phyloP scores from a whole-genome alignment of 257 asterid species.

The Salvia rosmarinus region DNA sequence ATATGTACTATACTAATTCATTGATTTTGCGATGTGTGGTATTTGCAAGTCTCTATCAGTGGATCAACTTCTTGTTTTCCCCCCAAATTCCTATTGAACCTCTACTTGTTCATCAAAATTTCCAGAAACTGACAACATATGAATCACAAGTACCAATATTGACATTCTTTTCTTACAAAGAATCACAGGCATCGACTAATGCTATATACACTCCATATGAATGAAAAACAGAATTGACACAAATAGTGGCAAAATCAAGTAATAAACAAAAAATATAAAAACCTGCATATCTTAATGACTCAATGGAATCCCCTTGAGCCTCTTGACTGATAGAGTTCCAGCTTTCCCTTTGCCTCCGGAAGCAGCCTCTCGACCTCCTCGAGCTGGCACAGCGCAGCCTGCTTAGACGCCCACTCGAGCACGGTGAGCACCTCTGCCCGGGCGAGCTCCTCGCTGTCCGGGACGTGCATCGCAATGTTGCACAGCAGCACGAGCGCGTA shows the following conservation, averaged over 20 bases:
- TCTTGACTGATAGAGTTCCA: slow-evolving; percentile 75
- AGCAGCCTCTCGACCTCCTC: slow-evolving; percentile 53
- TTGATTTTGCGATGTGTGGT: no score
- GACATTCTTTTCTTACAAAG: slow-evolving; percentile 29
- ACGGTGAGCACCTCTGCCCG: slow-evolving; percentile 59
- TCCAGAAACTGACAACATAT: neutral
- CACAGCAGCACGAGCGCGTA: slow-evolving; percentile 52
- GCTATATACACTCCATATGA: slow-evolving; percentile 42
- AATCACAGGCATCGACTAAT: slow-evolving; percentile 36
- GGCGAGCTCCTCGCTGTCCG: slow-evolving; percentile 76
- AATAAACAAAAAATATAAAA: slow-evolving; percentile 9
- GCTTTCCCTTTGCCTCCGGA: slow-evolving; percentile 59
- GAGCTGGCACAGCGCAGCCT: slow-evolving; percentile 41
- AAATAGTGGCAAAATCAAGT: neutral
- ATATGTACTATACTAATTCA: no score
- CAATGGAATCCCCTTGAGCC: slow-evolving; percentile 62
- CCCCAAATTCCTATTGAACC: neutral
- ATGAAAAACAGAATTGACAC: slow-evolving; percentile 25
- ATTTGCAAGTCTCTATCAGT: no score
- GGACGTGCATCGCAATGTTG: slow-evolving; percentile 59
- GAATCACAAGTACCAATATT: slow-evolving; percentile 19
- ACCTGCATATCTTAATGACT: slow-evolving; percentile 10
- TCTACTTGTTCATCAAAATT: neutral
- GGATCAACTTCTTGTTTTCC: no score
- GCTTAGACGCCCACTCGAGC: slow-evolving; percentile 77